A percentile compares a stretch with the other conserved stretches of the same genome.
These are phyloP conservation scores for Candida suzukii DNA, from an alignment of 805 yeast species.

Conservation along the genomic window DNA sequence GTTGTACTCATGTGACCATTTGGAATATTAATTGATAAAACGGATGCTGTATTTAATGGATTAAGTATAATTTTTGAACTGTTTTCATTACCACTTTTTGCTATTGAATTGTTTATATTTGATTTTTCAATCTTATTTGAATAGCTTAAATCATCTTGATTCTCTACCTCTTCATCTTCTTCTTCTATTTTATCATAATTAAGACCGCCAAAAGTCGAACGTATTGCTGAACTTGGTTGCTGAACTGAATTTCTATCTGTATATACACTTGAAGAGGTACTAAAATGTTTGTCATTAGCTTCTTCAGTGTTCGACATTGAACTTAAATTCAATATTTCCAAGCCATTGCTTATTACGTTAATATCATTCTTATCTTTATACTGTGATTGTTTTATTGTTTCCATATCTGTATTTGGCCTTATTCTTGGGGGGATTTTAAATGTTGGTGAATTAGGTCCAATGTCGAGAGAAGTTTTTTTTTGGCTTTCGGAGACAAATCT, in stretches of 20 bases:
- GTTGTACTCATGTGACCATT: conserved; percentile 8
- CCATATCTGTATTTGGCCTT: neutral
- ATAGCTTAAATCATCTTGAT: neutral
- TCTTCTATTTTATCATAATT: neutral
- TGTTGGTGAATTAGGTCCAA: neutral
- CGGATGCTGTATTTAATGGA: neutral
- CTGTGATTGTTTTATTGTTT: neutral
- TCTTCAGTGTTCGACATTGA: neutral
- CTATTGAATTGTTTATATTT: too few relatives aligned
- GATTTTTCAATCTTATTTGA: too few relatives aligned
- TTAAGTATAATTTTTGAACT: neutral
- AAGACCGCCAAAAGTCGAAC: neutral
- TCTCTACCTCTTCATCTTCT: neutral
- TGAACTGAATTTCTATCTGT: conserved; percentile 8
- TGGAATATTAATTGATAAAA: neutral
- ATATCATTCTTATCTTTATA: neutral
- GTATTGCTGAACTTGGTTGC: neutral
- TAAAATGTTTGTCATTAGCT: conserved; percentile 9
- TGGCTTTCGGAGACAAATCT: too few relatives aligned
- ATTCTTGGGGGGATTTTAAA: neutral
- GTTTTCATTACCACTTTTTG: too few relatives aligned
- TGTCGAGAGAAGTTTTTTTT: neutral
- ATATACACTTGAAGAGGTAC: conserved; percentile 15
- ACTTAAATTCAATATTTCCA: conserved; percentile 1
- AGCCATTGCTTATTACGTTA: conserved; percentile 1